Percentiles rank a stretch among this genome's conserved stretches.
Conservation (phyloP, 352 stramenopile species). For the Phytophthora palmivora region DNA sequence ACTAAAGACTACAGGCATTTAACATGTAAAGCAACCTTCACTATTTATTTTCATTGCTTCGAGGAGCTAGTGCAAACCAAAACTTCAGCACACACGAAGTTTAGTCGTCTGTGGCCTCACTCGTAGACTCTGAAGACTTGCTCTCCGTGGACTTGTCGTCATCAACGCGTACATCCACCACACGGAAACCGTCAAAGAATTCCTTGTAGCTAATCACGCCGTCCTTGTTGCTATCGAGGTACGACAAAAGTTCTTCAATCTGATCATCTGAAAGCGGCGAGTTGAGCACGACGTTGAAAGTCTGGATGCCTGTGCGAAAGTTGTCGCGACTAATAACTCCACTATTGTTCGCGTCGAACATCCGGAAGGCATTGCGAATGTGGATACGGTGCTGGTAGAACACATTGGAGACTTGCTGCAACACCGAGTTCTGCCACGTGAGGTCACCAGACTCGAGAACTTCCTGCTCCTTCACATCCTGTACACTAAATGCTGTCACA, state of each 20-base stretch:
- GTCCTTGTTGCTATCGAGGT: constrained; percentile 91
- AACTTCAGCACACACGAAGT: constrained; percentile 10
- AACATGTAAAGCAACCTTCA: constrained; percentile 15
- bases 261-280: constrained; percentile 92
- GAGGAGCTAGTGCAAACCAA: background rate
- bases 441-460: constrained; percentile 64
- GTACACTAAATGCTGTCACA: constrained; percentile 88
- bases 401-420: constrained; percentile 94
- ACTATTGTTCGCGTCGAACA: constrained; percentile 91
- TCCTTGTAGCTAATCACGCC: constrained; percentile 94
- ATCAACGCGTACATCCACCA: constrained; percentile 81
- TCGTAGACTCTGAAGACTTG: constrained; percentile 9
- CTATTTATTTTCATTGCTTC: constrained; percentile 29
- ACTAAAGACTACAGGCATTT: constrained; percentile 5
- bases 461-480: constrained; percentile 74
- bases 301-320: constrained; percentile 85
- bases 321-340: constrained; percentile 85
- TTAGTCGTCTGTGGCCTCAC: constrained; percentile 8
- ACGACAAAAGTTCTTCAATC: constrained; percentile 89
- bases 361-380: constrained; percentile 92
- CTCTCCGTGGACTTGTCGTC: constrained; percentile 36
- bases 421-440: constrained; percentile 92
- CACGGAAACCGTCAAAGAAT: constrained; percentile 93
- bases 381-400: constrained; percentile 95
- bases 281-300: constrained; percentile 91